A percentile compares a stretch with the other conserved stretches of the same genome.
These are phyloP conservation scores for Glomus cerebriforme DNA, from an alignment of 192 early-diverging fungal genomes.

Conservation along the genomic window DNA sequence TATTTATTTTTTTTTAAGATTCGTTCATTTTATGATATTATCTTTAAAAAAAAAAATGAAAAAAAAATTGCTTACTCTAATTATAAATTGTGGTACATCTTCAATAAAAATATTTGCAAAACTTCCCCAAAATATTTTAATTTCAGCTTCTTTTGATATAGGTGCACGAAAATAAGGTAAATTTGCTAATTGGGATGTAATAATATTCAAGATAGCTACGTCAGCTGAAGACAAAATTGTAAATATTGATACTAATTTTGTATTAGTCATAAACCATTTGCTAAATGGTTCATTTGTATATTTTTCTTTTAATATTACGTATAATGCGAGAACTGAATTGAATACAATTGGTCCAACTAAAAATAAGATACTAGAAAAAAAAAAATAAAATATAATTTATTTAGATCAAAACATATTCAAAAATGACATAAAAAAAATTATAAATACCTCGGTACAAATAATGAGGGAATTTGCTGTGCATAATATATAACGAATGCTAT, in stretches of 20 bases:
- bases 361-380: not conserved
- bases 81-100: constrained; percentile 9
- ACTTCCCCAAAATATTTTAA: constrained; percentile 12
- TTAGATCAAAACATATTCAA: too few relatives aligned
- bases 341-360: not conserved
- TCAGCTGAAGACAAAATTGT: not conserved
- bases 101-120: not conserved
- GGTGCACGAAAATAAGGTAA: not conserved
- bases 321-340: not conserved
- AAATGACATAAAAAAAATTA: not conserved
- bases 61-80: not conserved
- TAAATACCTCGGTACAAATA: not conserved
- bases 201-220: not conserved
- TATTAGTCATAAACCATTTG: not conserved
- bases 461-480: not conserved
- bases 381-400: not conserved
- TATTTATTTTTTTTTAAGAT: too few relatives aligned
- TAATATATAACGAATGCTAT: not conserved
- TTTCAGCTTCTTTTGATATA: not conserved
- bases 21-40: too few relatives aligned
- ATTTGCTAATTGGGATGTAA: not conserved
- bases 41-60: too few relatives aligned
- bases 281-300: not conserved
- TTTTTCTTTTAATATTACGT: not conserved
- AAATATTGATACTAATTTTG: not conserved